These are phyloP conservation scores for Hygrocybe coccinea DNA, from an alignment of 768 basidiomycete genomes.

Conservation along the genomic window DNA sequence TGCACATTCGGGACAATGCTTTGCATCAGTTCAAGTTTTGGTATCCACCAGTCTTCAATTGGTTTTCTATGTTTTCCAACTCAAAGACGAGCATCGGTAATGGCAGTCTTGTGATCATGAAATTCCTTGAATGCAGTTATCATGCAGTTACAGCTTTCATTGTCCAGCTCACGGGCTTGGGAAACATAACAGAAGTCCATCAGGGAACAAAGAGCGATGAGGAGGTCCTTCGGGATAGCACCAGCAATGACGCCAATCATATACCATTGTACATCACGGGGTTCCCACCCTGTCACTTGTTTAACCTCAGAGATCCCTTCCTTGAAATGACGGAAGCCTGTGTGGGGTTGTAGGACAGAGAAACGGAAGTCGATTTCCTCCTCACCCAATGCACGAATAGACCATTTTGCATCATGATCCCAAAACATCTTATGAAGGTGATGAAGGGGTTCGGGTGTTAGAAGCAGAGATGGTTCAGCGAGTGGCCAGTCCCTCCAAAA, in stretches of 20 bases:
- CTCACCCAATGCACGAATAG: constrained; percentile 10
- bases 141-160: constrained; percentile 5
- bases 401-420: constrained; percentile 9
- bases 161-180: constrained; percentile 7
- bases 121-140: constrained; percentile 15
- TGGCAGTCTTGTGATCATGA: constrained; percentile 24
- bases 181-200: constrained; percentile 11
- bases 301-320: constrained; percentile 23
- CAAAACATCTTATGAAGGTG: constrained; percentile 12
- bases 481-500: constrained; percentile 25
- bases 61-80: constrained; percentile 9
- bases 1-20: constrained; percentile 15
- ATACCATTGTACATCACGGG: constrained; percentile 21
- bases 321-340: constrained; percentile 22
- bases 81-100: constrained; percentile 15
- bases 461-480: constrained; percentile 17
- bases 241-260: constrained; percentile 15
- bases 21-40: constrained; percentile 30
- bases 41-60: constrained; percentile 28
- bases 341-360: constrained; percentile 20
- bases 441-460: constrained; percentile 26
- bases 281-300: constrained; percentile 25
- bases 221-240: constrained; percentile 6
- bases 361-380: constrained; percentile 25
- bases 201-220: constrained; percentile 9